Conservation (phyloP, 805 yeast genomes). For the Metschnikowia lunata region DNA sequence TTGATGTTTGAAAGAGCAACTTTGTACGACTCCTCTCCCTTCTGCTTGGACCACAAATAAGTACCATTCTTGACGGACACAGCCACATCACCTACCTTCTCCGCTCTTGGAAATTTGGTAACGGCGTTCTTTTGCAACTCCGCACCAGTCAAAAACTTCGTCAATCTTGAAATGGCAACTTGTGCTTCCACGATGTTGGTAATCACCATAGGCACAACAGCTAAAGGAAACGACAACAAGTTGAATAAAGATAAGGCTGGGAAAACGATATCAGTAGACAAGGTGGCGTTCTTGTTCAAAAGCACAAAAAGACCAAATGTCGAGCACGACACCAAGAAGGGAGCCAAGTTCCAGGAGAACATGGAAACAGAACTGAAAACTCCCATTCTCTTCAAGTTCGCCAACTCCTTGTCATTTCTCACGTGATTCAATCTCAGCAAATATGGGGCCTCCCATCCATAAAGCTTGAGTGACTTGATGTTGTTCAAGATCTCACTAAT, state of each 20-base stretch:
- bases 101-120: conserved; percentile 44
- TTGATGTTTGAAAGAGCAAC: conserved; percentile 62
- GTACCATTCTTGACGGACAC: conserved; percentile 62
- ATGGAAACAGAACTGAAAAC: conserved; percentile 62
- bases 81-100: conserved; percentile 60
- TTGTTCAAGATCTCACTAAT: conserved; percentile 86
- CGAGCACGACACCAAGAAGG: conserved; percentile 82
- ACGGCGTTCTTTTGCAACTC: conserved; percentile 85
- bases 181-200: conserved; percentile 85
- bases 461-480: conserved; percentile 86
- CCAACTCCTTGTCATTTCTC: conserved; percentile 82
- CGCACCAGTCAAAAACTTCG: conserved; percentile 63
- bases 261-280: conserved; percentile 87
- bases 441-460: conserved; percentile 94
- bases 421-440: conserved; percentile 67
- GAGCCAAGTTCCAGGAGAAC: conserved; percentile 81
- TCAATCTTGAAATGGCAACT: conserved; percentile 73
- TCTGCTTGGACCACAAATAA: conserved; percentile 73
- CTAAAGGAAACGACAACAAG: conserved; percentile 84
- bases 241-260: conserved; percentile 88
- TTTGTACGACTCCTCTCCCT: conserved; percentile 51
- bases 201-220: conserved; percentile 86
- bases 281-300: conserved; percentile 52
- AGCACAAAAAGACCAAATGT: conserved; percentile 81
- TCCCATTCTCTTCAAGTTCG: conserved; percentile 71